These are phyloP conservation scores for Prunus fruticosa DNA, from an alignment of 306 rosid species.

Conservation along the genomic window DNA sequence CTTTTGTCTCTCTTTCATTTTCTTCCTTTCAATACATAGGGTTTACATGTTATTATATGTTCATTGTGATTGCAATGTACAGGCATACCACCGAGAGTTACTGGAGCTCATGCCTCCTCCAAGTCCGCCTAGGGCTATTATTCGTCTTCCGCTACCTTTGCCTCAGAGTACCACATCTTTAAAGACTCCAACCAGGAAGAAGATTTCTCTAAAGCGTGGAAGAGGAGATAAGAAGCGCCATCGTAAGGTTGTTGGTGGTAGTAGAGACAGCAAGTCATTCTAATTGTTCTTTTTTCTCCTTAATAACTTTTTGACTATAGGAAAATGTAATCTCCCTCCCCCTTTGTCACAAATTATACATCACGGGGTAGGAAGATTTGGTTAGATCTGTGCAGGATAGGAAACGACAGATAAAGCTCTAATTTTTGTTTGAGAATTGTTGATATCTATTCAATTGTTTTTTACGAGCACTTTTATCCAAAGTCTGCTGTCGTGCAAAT, in stretches of 20 bases:
- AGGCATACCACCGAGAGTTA: slow-evolving; percentile 81
- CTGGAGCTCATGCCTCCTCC: slow-evolving; percentile 84
- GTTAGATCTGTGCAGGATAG: slow-evolving; percentile 35
- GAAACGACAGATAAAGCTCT: slow-evolving; percentile 16
- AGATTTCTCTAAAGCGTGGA: slow-evolving; percentile 43
- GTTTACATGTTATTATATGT: background rate
- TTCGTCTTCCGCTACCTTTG: slow-evolving; percentile 30
- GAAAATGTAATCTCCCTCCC: slow-evolving; percentile 44
- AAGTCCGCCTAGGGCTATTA: slow-evolving; percentile 17
- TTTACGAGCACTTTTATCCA: background rate
- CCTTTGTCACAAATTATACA: slow-evolving; percentile 44
- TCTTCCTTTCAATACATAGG: background rate
- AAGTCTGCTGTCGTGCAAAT: background rate
- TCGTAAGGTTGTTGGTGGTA: slow-evolving; percentile 54
- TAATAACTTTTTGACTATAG: slow-evolving; percentile 17
- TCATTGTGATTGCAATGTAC: slow-evolving; percentile 23
- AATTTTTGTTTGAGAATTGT: slow-evolving; percentile 39
- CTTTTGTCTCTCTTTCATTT: background rate
- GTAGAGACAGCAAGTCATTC: slow-evolving; percentile 35
- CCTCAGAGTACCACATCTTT: slow-evolving; percentile 10
- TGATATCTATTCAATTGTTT: slow-evolving; percentile 38
- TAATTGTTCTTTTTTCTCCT: slow-evolving; percentile 26
- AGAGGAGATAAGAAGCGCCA: slow-evolving; percentile 64
- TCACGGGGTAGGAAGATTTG: slow-evolving; percentile 40
- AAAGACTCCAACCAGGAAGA: slow-evolving; percentile 46